Base-by-base conservation (phyloP, 331 rosid genomes). In the Acacia pycnantha region DNA sequence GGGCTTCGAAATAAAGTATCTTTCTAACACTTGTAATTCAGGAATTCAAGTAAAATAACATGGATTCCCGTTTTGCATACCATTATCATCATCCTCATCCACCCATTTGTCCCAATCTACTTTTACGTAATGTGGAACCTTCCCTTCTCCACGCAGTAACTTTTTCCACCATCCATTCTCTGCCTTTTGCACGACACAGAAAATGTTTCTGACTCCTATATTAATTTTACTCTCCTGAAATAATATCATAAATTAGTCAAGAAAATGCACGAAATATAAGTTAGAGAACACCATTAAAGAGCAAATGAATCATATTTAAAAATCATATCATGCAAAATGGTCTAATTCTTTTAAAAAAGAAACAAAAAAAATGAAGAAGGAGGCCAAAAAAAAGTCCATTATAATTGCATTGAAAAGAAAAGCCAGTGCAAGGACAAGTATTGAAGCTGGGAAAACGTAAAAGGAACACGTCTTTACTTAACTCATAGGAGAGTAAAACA, bases 91-190 rank as follows among this genome's bases (percentile, higher is more conserved):
- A 61, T 91, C 94, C 73, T 93, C 96, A 80, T 91, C 97, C 16
- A 90, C 96, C 96, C 97, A 93, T 81, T 87, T 93, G 76, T 93
- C 96, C 94, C 94, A 93, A 71, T 93, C 97, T 82, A 93, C 93
- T 85, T 93, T 93, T 48, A 93, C 74, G 33, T 90, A 86, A 81
- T 91, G 97, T 0, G 97, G 97, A 11, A 88, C 79, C 87, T 87
- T 93, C 46, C 90, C 94, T 80, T 82, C 92, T 47, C 88, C 96
- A 8, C 89, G 83, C 81, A 93, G 53, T 11, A 93, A 86, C 83
- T 78, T 91, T 44, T 85, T 86, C 97, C 97, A 91, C 97, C 97
- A 93, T 44, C 67, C 90, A 1, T 16, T 71, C 84, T 93, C 92
- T 18, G 92, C 94, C 91, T 91, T 93, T 83, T 90, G 94, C 87